Evolutionary conservation across 805 yeast species (phyloP), one percentile per base, ranked within the genome.

Genomic region (Cyberlindnera xylosilytica): DNA sequence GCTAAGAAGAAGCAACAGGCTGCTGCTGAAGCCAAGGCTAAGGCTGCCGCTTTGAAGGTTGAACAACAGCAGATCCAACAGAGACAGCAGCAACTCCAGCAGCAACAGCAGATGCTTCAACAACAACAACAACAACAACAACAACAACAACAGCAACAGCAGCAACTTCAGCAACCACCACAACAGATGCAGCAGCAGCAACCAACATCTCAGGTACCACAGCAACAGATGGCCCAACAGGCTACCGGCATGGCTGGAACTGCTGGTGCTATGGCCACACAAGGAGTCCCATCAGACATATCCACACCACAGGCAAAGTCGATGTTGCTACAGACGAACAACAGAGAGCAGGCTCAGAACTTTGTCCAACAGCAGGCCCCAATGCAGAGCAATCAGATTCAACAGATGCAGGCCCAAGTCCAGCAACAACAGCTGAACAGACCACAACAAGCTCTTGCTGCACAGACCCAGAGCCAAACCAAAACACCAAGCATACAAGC

Each of bases 1-100:
- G 80, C 74, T 36, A 78, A 86, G 63, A 77, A 79, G 60, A 78
- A 77, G 39, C 84, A 79, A 59, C 77, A 79, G 41, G 86, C 81
- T 54, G 70, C 73, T 41, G 82, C 85, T 4, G 76, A 81, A 33
- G 76, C 81, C 4, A 72, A 69, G 55, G 79, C 81, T 5, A 72
- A 72, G 48, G 79, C 77, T 19, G 81, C 79, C 2, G 78, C 77
- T 18, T 45, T 72, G 32, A 72, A 69, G 45, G 65, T 74, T 4
- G 80, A 74, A 46, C 81, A 78, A 50, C 72, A 74, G 49, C 75
- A 74, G 45, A 73, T 67, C 43, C 58, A 69, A 43, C 63, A 52
- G 52, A 63, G 51, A 48, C 58, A 39, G 52, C 61, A 48, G 51
- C 54, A 41, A 26, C 55, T 49, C 40, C 62, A 51, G 49, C 61